phyloP scores from a whole-genome alignment of 75 land plant species.

The Pinus tabuliformis region DNA sequence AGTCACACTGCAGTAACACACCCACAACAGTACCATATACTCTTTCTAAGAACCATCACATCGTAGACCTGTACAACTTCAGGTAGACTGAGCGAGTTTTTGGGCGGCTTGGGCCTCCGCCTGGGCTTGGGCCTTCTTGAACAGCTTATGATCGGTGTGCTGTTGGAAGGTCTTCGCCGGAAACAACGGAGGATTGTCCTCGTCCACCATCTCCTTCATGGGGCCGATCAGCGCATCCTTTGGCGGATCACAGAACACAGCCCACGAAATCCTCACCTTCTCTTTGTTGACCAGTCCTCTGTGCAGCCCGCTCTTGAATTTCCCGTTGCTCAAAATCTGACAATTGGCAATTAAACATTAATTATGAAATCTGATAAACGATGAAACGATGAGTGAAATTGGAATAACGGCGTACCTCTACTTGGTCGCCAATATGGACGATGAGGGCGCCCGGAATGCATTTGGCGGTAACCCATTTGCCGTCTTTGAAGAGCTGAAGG shows the following conservation, averaged over 20 bases:
- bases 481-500: slow-evolving; percentile 53
- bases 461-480: slow-evolving; percentile 51
- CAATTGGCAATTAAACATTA: too few relatives aligned
- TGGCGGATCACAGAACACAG: slow-evolving; percentile 39
- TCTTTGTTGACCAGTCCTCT: slow-evolving; percentile 40
- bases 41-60: too few relatives aligned
- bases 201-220: slow-evolving; percentile 16
- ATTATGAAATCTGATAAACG: too few relatives aligned
- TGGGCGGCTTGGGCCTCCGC: not conserved
- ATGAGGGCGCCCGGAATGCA: slow-evolving; percentile 60
- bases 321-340: slow-evolving; percentile 57
- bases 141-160: slow-evolving; percentile 20
- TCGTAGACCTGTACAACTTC: too few relatives aligned
- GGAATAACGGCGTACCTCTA: slow-evolving; percentile 26
- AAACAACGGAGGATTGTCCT: slow-evolving; percentile 20
- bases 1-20: too few relatives aligned
- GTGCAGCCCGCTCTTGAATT: slow-evolving; percentile 66
- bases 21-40: too few relatives aligned
- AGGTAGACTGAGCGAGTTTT: too few relatives aligned
- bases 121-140: slow-evolving; percentile 18
- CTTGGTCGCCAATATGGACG: slow-evolving; percentile 71
- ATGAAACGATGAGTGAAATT: too few relatives aligned
- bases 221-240: slow-evolving; percentile 30
- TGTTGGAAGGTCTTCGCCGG: slow-evolving; percentile 25
- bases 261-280: slow-evolving; percentile 40